Base-by-base conservation (phyloP, 768 basidiomycete genomes). In the Xerocomus brunneocitrinus region DNA sequence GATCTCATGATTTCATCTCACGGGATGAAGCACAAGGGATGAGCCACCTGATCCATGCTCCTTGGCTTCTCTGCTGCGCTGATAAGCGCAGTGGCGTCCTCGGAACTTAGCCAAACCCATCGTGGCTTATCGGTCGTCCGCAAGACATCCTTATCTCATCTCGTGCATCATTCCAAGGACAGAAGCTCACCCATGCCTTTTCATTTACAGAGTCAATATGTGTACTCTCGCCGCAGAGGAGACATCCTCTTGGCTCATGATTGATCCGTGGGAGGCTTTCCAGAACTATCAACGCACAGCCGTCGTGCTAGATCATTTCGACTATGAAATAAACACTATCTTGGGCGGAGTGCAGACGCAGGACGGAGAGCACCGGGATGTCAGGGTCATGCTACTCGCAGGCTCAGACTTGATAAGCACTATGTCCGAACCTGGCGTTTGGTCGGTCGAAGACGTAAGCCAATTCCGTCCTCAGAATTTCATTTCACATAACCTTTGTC, bases 371-470 rank as follows among this genome's bases (percentile, higher is more conserved):
- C 81, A 79, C 62, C 81, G 86, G 57, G 74, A 79, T 65, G 85
- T 90, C 58, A 85, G 85, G 57, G 79, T 98, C 59, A 91, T 98
- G 87, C 82, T 99, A 39, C 82, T 99, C 50, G 97, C 97, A 5
- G 97, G 97, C n/a, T 94, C 91, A 10, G 97, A 99, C 73, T 77
- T 99, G 62, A 98, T 98, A 70, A 85, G 91, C 63, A 97, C 94
- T 27, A 98, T 99, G 87, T 91, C 90, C 60, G 94, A 98, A 73
- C 97, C 97, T 27, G 95, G 97, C 16, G 95, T 99, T 35, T 99
- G 97, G 97, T 84, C 87, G 51, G 86, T 94, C 63, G 78, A 83
- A 55, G 97, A 99, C 79, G 94, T 95, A 72, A 67, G 92, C 79
- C 41, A 55, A 46, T 45, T 41, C 48, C 46, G 6, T 49, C 4